Conservation (phyloP, 192 early-diverging fungal species). For the Gorgonomyces haynaldii region DNA sequence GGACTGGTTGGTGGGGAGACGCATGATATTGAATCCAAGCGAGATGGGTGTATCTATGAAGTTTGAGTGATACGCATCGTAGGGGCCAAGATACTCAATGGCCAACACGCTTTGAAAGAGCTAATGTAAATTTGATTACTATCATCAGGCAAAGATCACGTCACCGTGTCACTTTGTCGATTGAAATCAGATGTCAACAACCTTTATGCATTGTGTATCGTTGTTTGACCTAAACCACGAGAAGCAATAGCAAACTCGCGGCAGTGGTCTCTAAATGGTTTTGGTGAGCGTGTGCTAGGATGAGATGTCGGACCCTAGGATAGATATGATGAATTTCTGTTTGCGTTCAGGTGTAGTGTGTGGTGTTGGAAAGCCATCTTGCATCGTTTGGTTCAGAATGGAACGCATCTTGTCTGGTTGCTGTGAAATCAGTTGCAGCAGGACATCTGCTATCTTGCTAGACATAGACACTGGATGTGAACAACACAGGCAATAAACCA, state of each 20-base stretch:
- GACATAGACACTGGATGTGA: background rate
- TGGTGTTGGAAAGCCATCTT: conserved; percentile 3
- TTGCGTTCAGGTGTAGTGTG: background rate
- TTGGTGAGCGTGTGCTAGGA: background rate
- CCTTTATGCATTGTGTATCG: no score
- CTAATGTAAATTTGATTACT: no score
- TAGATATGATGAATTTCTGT: background rate
- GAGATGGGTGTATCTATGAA: no score
- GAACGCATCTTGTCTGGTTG: background rate
- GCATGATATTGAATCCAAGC: no score
- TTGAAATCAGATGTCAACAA: no score
- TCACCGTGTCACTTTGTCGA: no score
- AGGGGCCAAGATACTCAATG: no score
- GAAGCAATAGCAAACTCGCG: background rate
- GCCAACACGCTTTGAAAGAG: no score
- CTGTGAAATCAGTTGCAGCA: conserved; percentile 1
- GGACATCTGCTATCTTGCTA: background rate
- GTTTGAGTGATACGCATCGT: no score
- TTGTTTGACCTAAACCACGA: conserved; percentile 1
- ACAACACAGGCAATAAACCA: background rate
- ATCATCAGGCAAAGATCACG: no score
- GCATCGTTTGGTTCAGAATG: background rate
- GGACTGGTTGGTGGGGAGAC: no score
- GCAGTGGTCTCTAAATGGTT: conserved; percentile 1
- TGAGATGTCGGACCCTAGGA: background rate